phyloP scores from a whole-genome alignment of 805 yeast species.

The Candida verbasci region DNA sequence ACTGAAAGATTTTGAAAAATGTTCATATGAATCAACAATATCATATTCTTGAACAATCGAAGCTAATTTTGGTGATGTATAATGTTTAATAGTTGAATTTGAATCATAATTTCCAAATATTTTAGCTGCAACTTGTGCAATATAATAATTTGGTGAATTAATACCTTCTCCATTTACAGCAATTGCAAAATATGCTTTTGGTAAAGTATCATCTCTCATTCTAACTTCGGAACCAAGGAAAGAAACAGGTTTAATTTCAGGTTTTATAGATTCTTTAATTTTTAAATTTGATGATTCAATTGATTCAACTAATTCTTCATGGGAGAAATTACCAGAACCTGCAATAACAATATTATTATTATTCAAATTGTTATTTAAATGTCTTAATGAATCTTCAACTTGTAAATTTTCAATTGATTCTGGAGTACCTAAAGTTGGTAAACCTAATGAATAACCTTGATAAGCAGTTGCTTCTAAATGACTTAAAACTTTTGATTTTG shows the following conservation, averaged over 20 bases:
- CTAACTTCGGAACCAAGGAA: constrained; percentile 86
- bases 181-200: constrained; percentile 72
- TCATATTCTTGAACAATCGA: constrained; percentile 67
- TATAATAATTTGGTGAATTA: constrained; percentile 59
- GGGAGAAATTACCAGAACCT: constrained; percentile 65
- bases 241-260: constrained; percentile 46
- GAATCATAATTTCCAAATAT: constrained; percentile 53
- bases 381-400: constrained; percentile 52
- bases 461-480: constrained; percentile 80
- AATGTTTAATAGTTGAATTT: constrained; percentile 46
- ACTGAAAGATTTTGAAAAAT: constrained; percentile 68
- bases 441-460: constrained; percentile 78
- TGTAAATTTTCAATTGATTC: constrained; percentile 61
- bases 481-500: constrained; percentile 58
- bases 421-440: constrained; percentile 72
- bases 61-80: constrained; percentile 63
- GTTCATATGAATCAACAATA: constrained; percentile 65
- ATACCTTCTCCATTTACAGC: constrained; percentile 71
- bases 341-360: constrained; percentile 66
- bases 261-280: constrained; percentile 49
- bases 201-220: constrained; percentile 83
- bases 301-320: constrained; percentile 64
- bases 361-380: constrained; percentile 53
- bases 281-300: constrained; percentile 47
- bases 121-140: constrained; percentile 70